These are phyloP conservation scores for Bipolaris sorokiniana DNA, from an alignment of 2,329 filamentous ascomycete genomes.

Conservation along the genomic window DNA sequence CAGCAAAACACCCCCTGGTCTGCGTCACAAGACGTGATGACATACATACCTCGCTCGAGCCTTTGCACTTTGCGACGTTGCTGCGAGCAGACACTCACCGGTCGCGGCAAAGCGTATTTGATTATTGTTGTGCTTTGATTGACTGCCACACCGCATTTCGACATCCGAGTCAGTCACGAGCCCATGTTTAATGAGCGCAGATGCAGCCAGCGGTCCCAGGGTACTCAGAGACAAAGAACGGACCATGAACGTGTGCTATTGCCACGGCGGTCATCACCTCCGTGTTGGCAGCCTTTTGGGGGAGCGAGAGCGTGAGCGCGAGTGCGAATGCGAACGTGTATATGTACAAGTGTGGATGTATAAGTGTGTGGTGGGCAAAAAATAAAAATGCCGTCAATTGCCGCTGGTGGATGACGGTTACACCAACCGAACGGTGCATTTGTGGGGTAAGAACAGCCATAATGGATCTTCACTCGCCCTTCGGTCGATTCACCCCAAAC, in stretches of 20 bases:
- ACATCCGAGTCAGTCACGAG: conserved; percentile 31
- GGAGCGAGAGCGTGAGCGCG: not conserved
- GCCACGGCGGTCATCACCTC: not conserved
- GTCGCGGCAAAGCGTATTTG: conserved; percentile 35
- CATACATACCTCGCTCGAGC: conserved; percentile 28
- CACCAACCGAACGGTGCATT: conserved; percentile 30
- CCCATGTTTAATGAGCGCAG: conserved; percentile 28
- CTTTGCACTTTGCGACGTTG: conserved; percentile 23
- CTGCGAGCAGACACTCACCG: conserved; percentile 31
- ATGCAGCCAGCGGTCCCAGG: conserved; percentile 24
- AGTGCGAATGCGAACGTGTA: not conserved
- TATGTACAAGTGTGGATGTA: not conserved
- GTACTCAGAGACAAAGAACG: conserved; percentile 16
- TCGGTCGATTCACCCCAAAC: conserved; percentile 26
- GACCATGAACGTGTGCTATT: conserved; percentile 9
- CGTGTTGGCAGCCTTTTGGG: conserved; percentile 25
- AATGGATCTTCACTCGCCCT: conserved; percentile 26
- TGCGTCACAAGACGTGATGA: conserved; percentile 42
- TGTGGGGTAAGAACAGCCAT: conserved; percentile 34
- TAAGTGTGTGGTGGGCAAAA: not conserved
- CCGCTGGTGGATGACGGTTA: conserved; percentile 22
- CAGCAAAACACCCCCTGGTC: conserved; percentile 18
- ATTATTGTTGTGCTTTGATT: conserved; percentile 42
- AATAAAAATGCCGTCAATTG: conserved; percentile 24
- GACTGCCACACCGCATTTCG: conserved; percentile 44